These are phyloP conservation scores for Heterobasidion annosum DNA, from an alignment of 1,284 basidiomycete species.

Conservation along the genomic window DNA sequence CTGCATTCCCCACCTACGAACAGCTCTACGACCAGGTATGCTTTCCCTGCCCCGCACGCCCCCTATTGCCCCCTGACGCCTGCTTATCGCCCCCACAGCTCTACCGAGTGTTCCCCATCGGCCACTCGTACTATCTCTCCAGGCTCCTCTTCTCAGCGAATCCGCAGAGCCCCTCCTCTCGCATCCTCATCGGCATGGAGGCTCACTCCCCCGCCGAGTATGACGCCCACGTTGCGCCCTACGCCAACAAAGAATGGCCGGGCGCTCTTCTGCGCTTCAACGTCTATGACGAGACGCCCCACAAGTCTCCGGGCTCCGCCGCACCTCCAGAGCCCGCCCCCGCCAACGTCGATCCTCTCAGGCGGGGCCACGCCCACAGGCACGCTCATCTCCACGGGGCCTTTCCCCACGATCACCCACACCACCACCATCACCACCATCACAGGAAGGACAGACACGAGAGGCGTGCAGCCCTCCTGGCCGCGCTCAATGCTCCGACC, in stretches of 20 bases:
- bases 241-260: slow-evolving; percentile 38
- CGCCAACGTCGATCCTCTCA: neutral
- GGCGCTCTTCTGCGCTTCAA: slow-evolving; percentile 56
- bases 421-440: slow-evolving; percentile 4
- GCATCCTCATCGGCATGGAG: slow-evolving; percentile 53
- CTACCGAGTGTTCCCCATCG: slow-evolving; percentile 57
- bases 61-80: slow-evolving; percentile 10
- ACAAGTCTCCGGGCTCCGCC: slow-evolving; percentile 22
- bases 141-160: slow-evolving; percentile 60
- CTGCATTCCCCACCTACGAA: slow-evolving; percentile 32
- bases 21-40: slow-evolving; percentile 36
- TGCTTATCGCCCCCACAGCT: slow-evolving; percentile 31
- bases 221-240: slow-evolving; percentile 35
- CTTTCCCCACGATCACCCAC: slow-evolving; percentile 6
- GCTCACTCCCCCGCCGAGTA: slow-evolving; percentile 54
- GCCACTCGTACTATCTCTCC: slow-evolving; percentile 48
- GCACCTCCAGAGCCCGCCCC: slow-evolving; percentile 1
- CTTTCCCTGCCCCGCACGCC: slow-evolving; percentile 3
- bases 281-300: slow-evolving; percentile 42
- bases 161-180: slow-evolving; percentile 24
- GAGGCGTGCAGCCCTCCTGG: neutral
- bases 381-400: slow-evolving; percentile 3
- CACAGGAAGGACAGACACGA: neutral
- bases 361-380: neutral
- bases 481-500: neutral